Base-by-base conservation (phyloP, 2,329 filamentous ascomycete genomes). In the Botrytis pseudocinerea region DNA sequence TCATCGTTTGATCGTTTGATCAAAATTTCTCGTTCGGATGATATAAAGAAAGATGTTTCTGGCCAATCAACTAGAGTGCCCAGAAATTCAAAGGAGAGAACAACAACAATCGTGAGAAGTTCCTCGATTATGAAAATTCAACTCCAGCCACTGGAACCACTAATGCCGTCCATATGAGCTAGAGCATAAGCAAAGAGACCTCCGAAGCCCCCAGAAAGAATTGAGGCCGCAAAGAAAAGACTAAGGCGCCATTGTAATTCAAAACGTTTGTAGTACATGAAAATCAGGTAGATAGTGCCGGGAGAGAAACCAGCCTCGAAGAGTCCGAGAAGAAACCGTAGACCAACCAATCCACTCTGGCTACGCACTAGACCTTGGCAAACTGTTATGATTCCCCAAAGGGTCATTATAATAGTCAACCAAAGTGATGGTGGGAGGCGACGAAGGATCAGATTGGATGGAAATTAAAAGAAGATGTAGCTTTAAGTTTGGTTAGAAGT, bases 301-400 rank as follows among this genome's bases (percentile, higher is more conserved):
- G 91, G 90, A 78, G 92, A 92, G 81, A 92, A 92, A 10, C 87
- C 90, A 8, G 85, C 76, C 70, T 77, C 77, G 25, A 76, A 74
- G 4, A 76, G 54, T 1, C 91, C 90, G 40, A 93, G 83, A 76
- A 93, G 89, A 87, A 90, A 92, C 16, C 90, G 85, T n/a, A 92
- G 80, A 1, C 89, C 87, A 78, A 93, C 88, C 74, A 93, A 83
- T 0, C 90, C 89, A 12, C 85, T 82, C 77, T 91, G 93, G 75
- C 89, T 90, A 72, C 83, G 81, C 4, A 78, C 74, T 25, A 78
- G 68, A 4, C 76, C 76, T 46, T 76, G 65, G 16, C 75, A 74
- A 10, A 77, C 74, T 18, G 74, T 76, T 38, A 78, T 76, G 18
- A 82, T 75, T 7, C 85, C 83, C 85, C 85, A 87, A 12, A 83